Base-by-base conservation (phyloP, 805 yeast genomes). In the Nakazawaea populi region DNA sequence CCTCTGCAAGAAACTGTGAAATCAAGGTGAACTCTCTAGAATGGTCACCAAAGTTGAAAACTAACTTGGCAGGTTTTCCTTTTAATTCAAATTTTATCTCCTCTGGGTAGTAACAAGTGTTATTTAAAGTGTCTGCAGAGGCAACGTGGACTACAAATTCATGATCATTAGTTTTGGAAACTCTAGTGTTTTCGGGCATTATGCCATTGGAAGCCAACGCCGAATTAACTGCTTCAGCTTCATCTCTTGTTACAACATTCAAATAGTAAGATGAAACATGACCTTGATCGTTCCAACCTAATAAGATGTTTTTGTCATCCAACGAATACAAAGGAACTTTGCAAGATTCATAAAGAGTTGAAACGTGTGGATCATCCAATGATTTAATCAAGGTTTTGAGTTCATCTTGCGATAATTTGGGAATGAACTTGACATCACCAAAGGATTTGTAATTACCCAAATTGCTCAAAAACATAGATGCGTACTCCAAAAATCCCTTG, bases 351-450 rank as follows among this genome's bases (percentile, higher is more conserved):
- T 71, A 80, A 44, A 73, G 58, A 31, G 62, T 65, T 18, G 66
- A 49, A 36, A 66, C 56, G 2, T 56, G 51, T 18, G 62, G 67
- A 52, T 71, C 68, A 42, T 70, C 71, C 24, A 77, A 63, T 1
- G 72, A 55, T 35, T 65, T 65, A n/a, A 77, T 73, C 32, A 87
- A 68, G 28, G 67, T 56, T 51, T 70, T 76, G 57, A 89, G 82
- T 6, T 74, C 73, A 0, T 66, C 76, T 34, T 57, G 60, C 0
- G 74, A 51, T 39, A 88, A 60, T 47, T 80, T 70, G 40, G 97
- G 97, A 55, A 89, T 75, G 61, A 89, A 89, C 67, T 89, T 89
- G 58, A 80, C 80, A 68, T 89, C 96, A 57, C 97, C 97, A 65
- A 89, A 89, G 1, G 94, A 85, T 68, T 85, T 89, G 69, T 79